Evolutionary conservation across 129 eudicot species (phyloP), one percentile per base, ranked within the genome.

Genomic region (Apium graveolens): DNA sequence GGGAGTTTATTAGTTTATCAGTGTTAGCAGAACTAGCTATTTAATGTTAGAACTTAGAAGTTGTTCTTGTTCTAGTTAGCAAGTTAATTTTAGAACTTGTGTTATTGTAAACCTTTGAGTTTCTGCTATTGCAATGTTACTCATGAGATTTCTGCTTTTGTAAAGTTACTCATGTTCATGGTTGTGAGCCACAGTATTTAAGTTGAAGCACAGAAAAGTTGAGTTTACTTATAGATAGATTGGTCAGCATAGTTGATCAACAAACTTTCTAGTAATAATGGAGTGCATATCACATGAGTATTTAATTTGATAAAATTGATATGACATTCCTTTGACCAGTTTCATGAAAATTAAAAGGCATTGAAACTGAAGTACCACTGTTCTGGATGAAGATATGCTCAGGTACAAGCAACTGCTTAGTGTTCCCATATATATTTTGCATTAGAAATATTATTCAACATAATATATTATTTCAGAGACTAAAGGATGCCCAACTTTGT

Each of bases 321-420:
- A 55, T 51, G 78, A 42, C 34, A 24, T 78, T 48, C 39, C 81
- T 77, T 18, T 71, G 55, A 51, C 70, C 77, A 10, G 69, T 62
- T 17, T 79, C 85, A 35, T 76, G 76, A 63, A 74, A 45, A 68
- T 45, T 74, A 14, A 77, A 46, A 60, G 53, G 73, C 37, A 77
- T 80, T 51, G 45, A 74, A 37, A 44, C 34, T n/a, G 32, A 39
- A 18, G 20, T 72, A 39, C 18, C 51, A n/a, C 44, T 69, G 21
- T 72, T 21, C 16, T 72, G 76, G 29, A 24, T 49, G 0, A 27
- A 73, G 17, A 14, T 73, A 11, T 43, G 55, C 5, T 39, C 38
- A 73, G 57, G 60, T 32, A 44, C 6, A 11, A 42, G 11, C 35
- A 73, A 41, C 27, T 72, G 76, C 51, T 20, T 41, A 6, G 76